Conservation (phyloP, 768 basidiomycete species). For the Chalciporus pseudorubinellus region DNA sequence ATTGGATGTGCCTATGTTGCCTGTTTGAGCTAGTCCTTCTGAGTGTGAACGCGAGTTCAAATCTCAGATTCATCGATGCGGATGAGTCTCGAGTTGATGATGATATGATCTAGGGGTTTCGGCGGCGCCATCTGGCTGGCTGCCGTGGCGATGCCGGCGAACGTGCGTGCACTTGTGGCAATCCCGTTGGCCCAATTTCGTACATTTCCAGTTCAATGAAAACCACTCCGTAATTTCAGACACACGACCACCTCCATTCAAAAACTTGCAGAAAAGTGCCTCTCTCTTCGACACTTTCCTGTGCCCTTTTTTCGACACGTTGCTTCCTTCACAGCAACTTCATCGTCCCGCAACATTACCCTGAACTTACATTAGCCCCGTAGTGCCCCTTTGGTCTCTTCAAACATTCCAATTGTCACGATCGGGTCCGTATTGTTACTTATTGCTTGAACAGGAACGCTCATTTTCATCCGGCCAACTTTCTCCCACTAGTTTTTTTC, state of each 20-base stretch:
- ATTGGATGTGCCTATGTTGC: conserved; percentile 12
- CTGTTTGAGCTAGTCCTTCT: conserved; percentile 8
- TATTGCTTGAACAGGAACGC: neutral
- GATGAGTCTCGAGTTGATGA: conserved; percentile 30
- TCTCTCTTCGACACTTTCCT: conserved; percentile 11
- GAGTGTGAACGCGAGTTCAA: neutral
- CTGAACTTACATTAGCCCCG: conserved; percentile 7
- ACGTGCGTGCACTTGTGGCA: conserved; percentile 35
- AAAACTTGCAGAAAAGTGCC: conserved; percentile 20
- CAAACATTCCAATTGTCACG: conserved; percentile 1
- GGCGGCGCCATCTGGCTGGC: conserved; percentile 6
- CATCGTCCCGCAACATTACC: neutral
- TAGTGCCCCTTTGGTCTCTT: conserved; percentile 14
- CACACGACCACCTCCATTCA: conserved; percentile 34
- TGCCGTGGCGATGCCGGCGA: conserved; percentile 34
- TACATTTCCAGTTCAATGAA: conserved; percentile 20
- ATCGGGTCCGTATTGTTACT: conserved; percentile 8
- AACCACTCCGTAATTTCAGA: conserved; percentile 35
- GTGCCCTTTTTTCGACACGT: conserved; percentile 6
- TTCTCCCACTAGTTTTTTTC: neutral
- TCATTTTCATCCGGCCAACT: conserved; percentile 11
- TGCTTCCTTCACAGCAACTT: conserved; percentile 10
- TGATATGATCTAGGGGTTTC: conserved; percentile 8
- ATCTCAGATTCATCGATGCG: conserved; percentile 12
- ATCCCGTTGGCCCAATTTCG: conserved; percentile 17